Percentiles rank a stretch among this genome's conserved stretches.
Evolutionary conservation across 495 filamentous ascomycete genomes (phyloP).

Genomic region (Penicillium samsonianum): DNA sequence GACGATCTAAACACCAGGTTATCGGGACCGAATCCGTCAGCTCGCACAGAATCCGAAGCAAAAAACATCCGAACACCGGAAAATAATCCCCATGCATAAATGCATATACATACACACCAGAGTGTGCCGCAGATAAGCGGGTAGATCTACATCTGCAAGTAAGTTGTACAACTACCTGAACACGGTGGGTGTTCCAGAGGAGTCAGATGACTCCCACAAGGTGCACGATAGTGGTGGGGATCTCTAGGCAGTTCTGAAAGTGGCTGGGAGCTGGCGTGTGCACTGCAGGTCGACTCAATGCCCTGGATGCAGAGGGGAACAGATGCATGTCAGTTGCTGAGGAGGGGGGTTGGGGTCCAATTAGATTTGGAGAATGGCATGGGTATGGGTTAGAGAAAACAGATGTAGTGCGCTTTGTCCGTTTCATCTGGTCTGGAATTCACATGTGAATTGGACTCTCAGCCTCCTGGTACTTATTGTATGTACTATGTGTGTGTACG

Average conservation of each 20-base stretch:
- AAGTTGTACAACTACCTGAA: constrained; percentile 21
- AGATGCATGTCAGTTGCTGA: constrained; percentile 7
- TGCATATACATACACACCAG: neutral
- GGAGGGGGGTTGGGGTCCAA: constrained; percentile 2
- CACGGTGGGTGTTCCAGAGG: neutral
- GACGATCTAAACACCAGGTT: neutral
- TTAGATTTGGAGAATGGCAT: neutral
- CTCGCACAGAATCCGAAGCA: constrained; percentile 3
- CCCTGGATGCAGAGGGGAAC: constrained; percentile 9
- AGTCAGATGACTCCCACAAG: constrained; percentile 28
- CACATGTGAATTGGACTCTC: constrained; percentile 8
- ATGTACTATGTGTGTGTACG: neutral
- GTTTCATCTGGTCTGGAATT: constrained; percentile 13
- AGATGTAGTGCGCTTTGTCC: constrained; percentile 7
- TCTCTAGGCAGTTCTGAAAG: constrained; percentile 13
- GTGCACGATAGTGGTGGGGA: constrained; percentile 7
- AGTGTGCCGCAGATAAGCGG: constrained; percentile 11
- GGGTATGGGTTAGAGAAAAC: neutral
- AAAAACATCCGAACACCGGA: constrained; percentile 12
- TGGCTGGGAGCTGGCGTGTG: constrained; percentile 18
- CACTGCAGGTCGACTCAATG: constrained; percentile 8
- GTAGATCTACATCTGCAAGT: constrained; percentile 5
- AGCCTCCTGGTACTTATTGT: constrained; percentile 8
- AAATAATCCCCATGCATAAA: neutral
- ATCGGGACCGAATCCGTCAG: neutral